phyloP scores from a whole-genome alignment of 352 stramenopile genomes.

The Pythium pyrilobum region DNA sequence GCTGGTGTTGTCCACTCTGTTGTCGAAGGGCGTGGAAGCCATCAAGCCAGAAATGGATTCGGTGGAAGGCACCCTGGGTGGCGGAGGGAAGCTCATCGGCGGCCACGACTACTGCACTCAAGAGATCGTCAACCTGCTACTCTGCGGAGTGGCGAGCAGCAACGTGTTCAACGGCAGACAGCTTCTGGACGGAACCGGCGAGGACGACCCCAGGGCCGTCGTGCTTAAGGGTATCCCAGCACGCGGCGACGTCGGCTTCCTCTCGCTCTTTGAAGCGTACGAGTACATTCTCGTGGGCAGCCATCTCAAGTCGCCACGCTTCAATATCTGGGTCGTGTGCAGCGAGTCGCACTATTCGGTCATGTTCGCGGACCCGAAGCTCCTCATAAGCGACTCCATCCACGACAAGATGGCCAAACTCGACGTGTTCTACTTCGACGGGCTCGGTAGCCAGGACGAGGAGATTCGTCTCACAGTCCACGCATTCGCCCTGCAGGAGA shows the following conservation, averaged over 20 bases:
- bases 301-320: constrained; percentile 64
- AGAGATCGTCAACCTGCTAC: constrained; percentile 96
- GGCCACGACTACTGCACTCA: constrained; percentile 89
- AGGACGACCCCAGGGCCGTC: constrained; percentile 51
- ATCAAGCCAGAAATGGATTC: constrained; percentile 87
- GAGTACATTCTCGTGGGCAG: constrained; percentile 83
- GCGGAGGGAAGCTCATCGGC: constrained; percentile 67
- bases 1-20: constrained; percentile 59
- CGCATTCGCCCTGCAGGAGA: constrained; percentile 22
- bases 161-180: constrained; percentile 94
- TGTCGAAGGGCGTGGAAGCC: constrained; percentile 49
- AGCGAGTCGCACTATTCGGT: constrained; percentile 92
- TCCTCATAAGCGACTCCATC: constrained; percentile 15
- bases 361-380: constrained; percentile 50
- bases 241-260: constrained; percentile 69
- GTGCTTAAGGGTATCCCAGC: constrained; percentile 66
- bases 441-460: constrained; percentile 85
- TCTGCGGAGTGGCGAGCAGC: constrained; percentile 88
- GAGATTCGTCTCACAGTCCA: constrained; percentile 64
- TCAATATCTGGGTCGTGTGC: constrained; percentile 89
- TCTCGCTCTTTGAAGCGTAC: constrained; percentile 91
- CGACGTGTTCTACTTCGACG: constrained; percentile 89
- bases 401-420: constrained; percentile 31
- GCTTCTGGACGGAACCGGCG: constrained; percentile 57
- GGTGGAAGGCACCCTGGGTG: constrained; percentile 31